Percentiles rank a stretch among this genome's conserved stretches.
These are phyloP conservation scores for Rhodotorula sp. DNA, from an alignment of 1,284 basidiomycete genomes.

Conservation along the genomic window DNA sequence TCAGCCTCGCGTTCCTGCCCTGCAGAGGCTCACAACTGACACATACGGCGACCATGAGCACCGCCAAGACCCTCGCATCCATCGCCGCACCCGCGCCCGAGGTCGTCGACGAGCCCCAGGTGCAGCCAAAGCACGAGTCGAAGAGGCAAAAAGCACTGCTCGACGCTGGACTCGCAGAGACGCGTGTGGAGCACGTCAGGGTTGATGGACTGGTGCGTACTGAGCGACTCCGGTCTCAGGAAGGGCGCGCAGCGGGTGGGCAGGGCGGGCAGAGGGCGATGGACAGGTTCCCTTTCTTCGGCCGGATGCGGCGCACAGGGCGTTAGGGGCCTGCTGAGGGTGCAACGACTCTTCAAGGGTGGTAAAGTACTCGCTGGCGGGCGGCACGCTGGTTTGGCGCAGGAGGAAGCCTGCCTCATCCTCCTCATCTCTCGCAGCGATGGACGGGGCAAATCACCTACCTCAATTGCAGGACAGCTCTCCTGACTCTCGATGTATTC, in stretches of 20 bases:
- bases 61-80: conserved; percentile 31
- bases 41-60: neutral
- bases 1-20: neutral
- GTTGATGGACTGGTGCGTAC: conserved; percentile 39
- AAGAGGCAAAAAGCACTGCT: conserved; percentile 29
- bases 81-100: conserved; percentile 32
- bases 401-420: neutral
- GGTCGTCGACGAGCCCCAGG: conserved; percentile 18
- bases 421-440: neutral
- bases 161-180: conserved; percentile 34
- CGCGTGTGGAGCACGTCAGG: conserved; percentile 28
- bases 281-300: neutral
- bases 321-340: neutral
- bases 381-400: neutral
- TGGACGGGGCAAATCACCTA: neutral
- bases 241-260: neutral
- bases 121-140: conserved; percentile 18
- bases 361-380: too few relatives aligned
- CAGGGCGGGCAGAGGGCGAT: neutral
- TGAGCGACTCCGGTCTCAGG: neutral
- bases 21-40: neutral
- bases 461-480: too few relatives aligned
- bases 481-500: neutral
- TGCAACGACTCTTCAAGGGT: too few relatives aligned
- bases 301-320: neutral